Evolutionary conservation across 257 asterid species (phyloP).

Genomic region (Agastache rugosa): DNA sequence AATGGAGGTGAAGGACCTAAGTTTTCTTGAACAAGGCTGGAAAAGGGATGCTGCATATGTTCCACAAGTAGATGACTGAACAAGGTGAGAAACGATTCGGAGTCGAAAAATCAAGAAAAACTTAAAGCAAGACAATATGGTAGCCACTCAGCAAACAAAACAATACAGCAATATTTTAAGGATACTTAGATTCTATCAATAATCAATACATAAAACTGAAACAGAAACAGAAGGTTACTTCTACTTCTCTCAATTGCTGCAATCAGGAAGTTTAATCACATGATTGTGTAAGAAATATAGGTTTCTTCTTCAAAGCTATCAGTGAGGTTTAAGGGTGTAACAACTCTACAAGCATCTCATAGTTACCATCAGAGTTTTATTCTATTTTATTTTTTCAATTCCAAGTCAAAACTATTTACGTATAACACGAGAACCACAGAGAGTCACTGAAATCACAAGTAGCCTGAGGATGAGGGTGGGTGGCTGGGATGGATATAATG

Average conservation of each 20-base stretch:
- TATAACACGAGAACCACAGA: not conserved
- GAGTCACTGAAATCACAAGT: not conserved
- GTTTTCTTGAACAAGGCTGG: too few relatives aligned
- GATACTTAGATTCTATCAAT: too few relatives aligned
- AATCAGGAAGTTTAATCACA: not conserved
- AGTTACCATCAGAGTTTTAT: not conserved
- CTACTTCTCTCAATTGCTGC: not conserved
- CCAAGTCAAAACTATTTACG: not conserved
- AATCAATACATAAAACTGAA: not conserved
- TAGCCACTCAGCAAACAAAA: not conserved
- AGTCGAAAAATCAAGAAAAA: not conserved
- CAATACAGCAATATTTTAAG: too few relatives aligned
- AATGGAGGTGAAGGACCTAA: too few relatives aligned
- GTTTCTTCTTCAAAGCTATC: too few relatives aligned
- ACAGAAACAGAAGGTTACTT: not conserved
- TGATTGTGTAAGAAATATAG: not conserved
- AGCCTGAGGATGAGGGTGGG: not conserved
- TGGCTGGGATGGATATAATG: not conserved
- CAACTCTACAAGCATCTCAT: not conserved
- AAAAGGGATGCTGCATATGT: too few relatives aligned
- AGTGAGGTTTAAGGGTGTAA: too few relatives aligned
- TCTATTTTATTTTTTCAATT: too few relatives aligned
- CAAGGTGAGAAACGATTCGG: not conserved
- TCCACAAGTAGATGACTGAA: not conserved
- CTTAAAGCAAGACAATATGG: not conserved